Evolutionary conservation across 305 asterid genomes (phyloP).

Genomic region (Euphrasia arctica): DNA sequence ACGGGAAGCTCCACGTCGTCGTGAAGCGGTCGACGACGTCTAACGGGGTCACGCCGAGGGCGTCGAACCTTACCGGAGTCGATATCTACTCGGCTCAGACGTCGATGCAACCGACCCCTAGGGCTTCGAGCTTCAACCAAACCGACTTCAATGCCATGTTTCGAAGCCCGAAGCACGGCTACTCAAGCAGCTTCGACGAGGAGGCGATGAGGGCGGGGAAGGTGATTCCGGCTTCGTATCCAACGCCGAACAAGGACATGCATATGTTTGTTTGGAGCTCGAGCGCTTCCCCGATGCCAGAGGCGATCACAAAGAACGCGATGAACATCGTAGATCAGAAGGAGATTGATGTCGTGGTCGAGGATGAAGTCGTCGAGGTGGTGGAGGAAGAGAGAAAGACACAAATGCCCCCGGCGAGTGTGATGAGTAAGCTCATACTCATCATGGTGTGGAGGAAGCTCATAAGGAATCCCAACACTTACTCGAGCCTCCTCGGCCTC

Average conservation of each 20-base stretch:
- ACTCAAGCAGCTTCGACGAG: too few species aligned
- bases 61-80: slow-evolving; percentile 79
- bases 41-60: slow-evolving; percentile 62
- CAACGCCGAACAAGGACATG: slow-evolving; percentile 88
- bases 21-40: slow-evolving; percentile 63
- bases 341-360: neutral
- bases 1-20: slow-evolving; percentile 81
- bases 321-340: neutral
- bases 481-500: neutral
- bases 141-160: too few species aligned
- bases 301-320: too few species aligned
- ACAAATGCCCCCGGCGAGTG: slow-evolving; percentile 5
- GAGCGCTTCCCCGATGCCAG: too few species aligned
- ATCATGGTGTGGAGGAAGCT: slow-evolving; percentile 7
- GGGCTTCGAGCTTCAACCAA: too few species aligned
- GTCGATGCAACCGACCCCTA: slow-evolving; percentile 46
- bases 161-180: too few species aligned
- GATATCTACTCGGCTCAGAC: slow-evolving; percentile 93
- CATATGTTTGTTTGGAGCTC: slow-evolving; percentile 88
- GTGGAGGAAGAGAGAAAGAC: neutral
- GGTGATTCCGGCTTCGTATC: slow-evolving; percentile 40
- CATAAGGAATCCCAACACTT: neutral
- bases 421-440: neutral
- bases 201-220: slow-evolving; percentile 10
- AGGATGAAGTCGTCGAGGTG: neutral